Evolutionary conservation across 2,329 filamentous ascomycete species (phyloP).

Genomic region (Talaromyces funiculosus): DNA sequence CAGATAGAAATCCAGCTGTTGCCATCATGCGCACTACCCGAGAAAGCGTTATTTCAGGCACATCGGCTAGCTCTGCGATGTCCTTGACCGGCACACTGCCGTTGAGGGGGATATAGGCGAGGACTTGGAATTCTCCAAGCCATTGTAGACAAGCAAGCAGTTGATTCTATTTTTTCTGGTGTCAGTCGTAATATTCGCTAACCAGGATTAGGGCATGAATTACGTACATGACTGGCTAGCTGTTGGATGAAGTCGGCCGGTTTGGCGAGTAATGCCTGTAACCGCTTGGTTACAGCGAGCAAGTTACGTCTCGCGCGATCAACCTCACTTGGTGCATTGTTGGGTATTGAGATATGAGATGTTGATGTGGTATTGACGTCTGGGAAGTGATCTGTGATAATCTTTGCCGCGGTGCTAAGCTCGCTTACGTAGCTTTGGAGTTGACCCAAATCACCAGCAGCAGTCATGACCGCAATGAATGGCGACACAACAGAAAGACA

Average conservation of each 20-base stretch:
- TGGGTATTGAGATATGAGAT: not conserved
- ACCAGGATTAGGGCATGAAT: not conserved
- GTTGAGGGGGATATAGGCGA: slow-evolving; percentile 40
- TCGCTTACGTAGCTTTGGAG: slow-evolving; percentile 1
- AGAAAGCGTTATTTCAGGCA: slow-evolving; percentile 34
- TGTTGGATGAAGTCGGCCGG: slow-evolving; percentile 23
- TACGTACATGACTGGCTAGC: slow-evolving; percentile 16
- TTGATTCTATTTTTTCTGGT: slow-evolving; percentile 18
- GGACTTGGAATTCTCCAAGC: slow-evolving; percentile 42
- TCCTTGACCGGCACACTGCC: slow-evolving; percentile 35
- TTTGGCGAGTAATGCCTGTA: not conserved
- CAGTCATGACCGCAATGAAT: not conserved
- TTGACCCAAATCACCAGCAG: not conserved
- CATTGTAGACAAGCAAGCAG: slow-evolving; percentile 39
- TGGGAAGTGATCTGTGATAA: not conserved
- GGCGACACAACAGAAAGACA: not conserved
- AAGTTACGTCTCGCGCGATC: not conserved
- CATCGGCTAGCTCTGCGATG: slow-evolving; percentile 37
- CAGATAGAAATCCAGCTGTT: slow-evolving; percentile 32
- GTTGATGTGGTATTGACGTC: not conserved
- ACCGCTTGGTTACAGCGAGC: not conserved
- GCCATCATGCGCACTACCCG: slow-evolving; percentile 33
- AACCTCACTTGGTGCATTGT: not conserved
- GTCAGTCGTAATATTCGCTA: not conserved
- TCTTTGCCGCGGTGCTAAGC: not conserved